Percentiles rank a stretch among this genome's conserved stretches.
These are phyloP conservation scores for Zygnema cylindricum DNA, from an alignment of 139 green algal species.

Conservation along the genomic window DNA sequence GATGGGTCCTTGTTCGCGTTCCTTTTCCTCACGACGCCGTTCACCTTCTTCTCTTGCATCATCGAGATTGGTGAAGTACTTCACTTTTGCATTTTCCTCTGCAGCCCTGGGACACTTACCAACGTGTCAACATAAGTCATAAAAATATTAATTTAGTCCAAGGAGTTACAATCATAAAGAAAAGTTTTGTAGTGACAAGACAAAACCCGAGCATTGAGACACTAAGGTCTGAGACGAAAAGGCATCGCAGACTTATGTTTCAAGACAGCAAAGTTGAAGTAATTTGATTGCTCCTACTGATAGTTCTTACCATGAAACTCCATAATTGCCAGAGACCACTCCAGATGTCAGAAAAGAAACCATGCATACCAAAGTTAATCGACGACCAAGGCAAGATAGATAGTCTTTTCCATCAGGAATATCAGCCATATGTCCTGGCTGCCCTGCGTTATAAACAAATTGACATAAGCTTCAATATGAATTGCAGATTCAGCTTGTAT, in stretches of 20 bases:
- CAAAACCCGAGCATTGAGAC: neutral
- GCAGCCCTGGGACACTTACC: neutral
- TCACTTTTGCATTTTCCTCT: neutral
- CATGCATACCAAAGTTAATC: neutral
- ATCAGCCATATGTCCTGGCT: neutral
- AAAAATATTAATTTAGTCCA: neutral
- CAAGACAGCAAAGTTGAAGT: neutral
- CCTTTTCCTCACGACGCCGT: slow-evolving; percentile 42
- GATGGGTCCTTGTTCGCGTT: slow-evolving; percentile 41
- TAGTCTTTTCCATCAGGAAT: neutral
- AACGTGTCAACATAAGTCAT: neutral
- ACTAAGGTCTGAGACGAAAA: neutral
- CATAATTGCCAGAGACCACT: neutral
- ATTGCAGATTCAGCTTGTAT: neutral
- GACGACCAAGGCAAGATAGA: neutral
- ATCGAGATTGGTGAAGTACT: slow-evolving; percentile 40
- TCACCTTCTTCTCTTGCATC: slow-evolving; percentile 51
- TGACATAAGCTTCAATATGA: neutral
- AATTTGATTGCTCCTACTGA: neutral
- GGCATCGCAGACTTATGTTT: neutral
- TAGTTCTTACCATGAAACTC: neutral
- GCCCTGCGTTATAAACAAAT: neutral
- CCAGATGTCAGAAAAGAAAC: neutral
- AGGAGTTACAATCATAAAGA: neutral
- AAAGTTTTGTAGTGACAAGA: neutral